Percentiles rank a stretch among this genome's conserved stretches.
Evolutionary conservation across 2,329 filamentous ascomycete genomes (phyloP).

Genomic region (Neoascochyta sp.): DNA sequence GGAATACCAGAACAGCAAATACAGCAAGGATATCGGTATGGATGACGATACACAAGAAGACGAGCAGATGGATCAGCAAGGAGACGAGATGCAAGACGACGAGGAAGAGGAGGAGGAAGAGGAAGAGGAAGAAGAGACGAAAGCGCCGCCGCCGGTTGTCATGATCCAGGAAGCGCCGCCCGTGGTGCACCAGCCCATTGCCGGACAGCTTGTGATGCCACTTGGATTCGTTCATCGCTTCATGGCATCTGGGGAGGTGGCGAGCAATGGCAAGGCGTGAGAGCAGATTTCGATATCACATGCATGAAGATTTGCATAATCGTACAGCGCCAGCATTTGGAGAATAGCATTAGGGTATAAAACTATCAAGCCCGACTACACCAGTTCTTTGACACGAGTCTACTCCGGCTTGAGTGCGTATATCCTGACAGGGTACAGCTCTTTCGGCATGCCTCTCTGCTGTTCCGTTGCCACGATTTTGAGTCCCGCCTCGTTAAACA

Average conservation of each 20-base stretch:
- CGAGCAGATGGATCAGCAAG: slow-evolving; percentile 11
- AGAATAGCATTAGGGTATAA: too few relatives aligned
- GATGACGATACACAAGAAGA: slow-evolving; percentile 15
- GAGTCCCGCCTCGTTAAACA: slow-evolving; percentile 69
- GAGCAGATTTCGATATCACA: too few relatives aligned
- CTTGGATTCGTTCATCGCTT: slow-evolving; percentile 24
- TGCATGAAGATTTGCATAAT: too few relatives aligned
- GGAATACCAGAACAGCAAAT: slow-evolving; percentile 12
- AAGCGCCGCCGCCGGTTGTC: slow-evolving; percentile 3
- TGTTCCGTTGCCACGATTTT: slow-evolving; percentile 46
- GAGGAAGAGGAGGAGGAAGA: slow-evolving; percentile 15
- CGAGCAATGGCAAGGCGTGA: too few relatives aligned
- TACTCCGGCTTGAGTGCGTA: slow-evolving; percentile 67
- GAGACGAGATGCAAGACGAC: slow-evolving; percentile 12
- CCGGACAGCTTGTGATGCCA: slow-evolving; percentile 17
- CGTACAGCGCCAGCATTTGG: too few relatives aligned
- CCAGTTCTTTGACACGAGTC: too few relatives aligned
- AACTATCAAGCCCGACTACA: too few relatives aligned
- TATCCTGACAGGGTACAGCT: slow-evolving; percentile 69
- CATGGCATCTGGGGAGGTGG: slow-evolving; percentile 18
- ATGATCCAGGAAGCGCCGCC: slow-evolving; percentile 8
- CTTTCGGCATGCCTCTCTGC: slow-evolving; percentile 61
- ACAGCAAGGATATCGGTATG: too few relatives aligned
- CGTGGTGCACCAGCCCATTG: slow-evolving; percentile 9
- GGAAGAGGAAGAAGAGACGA: slow-evolving; percentile 3